These are phyloP conservation scores for Alternaria dauci DNA, from an alignment of 2,329 filamentous ascomycete species.

Conservation along the genomic window DNA sequence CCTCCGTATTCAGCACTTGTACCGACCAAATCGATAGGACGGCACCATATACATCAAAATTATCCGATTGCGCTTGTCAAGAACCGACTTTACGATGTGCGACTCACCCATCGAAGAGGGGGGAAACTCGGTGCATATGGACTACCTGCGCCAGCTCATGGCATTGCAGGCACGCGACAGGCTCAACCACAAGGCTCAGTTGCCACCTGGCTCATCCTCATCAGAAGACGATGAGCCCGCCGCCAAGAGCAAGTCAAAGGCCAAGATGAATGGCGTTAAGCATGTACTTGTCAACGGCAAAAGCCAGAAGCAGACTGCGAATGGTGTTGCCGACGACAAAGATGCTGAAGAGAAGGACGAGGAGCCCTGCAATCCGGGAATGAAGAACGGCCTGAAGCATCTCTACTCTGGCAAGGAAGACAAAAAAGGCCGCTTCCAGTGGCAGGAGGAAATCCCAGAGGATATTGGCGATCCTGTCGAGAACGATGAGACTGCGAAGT, in stretches of 20 bases:
- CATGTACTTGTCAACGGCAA: slow-evolving; percentile 25
- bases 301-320: slow-evolving; percentile 1
- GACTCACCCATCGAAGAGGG: slow-evolving; percentile 10
- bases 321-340: slow-evolving; percentile 1
- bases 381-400: slow-evolving; percentile 55
- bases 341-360: slow-evolving; percentile 15
- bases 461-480: slow-evolving; percentile 57
- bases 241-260: neutral
- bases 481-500: slow-evolving; percentile 68
- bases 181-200: neutral
- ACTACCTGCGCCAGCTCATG: neutral
- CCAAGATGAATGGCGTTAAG: slow-evolving; percentile 19
- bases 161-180: neutral
- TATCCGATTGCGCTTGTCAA: neutral
- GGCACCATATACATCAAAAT: neutral
- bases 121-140: neutral
- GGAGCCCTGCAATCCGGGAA: slow-evolving; percentile 42
- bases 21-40: neutral
- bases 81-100: slow-evolving; percentile 1
- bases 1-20: neutral
- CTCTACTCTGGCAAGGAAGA: slow-evolving; percentile 60
- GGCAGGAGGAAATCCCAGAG: slow-evolving; percentile 47
- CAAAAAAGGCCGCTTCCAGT: slow-evolving; percentile 45
- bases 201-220: slow-evolving; percentile 8
- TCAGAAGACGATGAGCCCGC: slow-evolving; percentile 5